Evolutionary conservation across 345 rosid species (phyloP).

Genomic region (Populus nigra): DNA sequence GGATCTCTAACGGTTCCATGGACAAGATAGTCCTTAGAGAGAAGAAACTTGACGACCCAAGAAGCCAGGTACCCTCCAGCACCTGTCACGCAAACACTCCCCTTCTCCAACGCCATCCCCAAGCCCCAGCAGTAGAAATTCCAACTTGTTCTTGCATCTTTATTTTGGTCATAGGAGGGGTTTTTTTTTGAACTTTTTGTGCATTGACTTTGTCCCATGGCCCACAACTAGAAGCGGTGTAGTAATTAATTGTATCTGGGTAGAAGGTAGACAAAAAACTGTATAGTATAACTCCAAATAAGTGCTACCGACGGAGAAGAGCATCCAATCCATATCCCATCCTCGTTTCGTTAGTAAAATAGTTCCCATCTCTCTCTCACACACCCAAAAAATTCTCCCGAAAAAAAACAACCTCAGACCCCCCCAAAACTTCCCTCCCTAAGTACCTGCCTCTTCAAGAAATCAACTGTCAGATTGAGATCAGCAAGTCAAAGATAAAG

Average conservation of each 20-base stretch:
- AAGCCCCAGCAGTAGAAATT: neutral
- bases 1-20: constrained; percentile 46
- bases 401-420: no score
- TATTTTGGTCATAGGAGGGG: neutral
- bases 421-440: neutral
- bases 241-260: no score
- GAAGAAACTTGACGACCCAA: constrained; percentile 58
- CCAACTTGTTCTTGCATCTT: neutral
- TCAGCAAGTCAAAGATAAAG: neutral
- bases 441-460: neutral
- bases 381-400: neutral
- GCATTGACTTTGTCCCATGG: neutral
- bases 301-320: neutral
- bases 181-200: no score
- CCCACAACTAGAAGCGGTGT: no score
- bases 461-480: neutral
- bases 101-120: constrained; percentile 32
- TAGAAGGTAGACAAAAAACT: neutral
- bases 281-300: neutral
- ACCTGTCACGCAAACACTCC: constrained; percentile 56
- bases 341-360: neutral
- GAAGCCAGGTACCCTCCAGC: constrained; percentile 61
- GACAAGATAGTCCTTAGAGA: constrained; percentile 46
- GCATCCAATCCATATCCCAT: neutral
- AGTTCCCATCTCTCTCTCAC: neutral